phyloP scores from a whole-genome alignment of 2,329 filamentous ascomycete genomes.

The Aureobasidium lini region DNA sequence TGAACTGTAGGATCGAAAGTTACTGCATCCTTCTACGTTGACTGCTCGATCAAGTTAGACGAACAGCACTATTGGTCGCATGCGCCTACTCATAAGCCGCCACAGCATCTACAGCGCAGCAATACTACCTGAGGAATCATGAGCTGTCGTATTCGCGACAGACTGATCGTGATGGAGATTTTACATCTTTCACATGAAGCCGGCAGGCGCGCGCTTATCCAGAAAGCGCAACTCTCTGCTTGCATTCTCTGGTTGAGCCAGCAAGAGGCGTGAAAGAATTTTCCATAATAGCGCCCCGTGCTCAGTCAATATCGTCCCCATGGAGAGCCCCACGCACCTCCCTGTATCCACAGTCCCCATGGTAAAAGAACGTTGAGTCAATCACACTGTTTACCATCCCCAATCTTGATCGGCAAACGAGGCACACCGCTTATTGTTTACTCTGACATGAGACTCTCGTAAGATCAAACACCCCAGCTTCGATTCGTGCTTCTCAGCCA shows the following conservation, averaged over 20 bases:
- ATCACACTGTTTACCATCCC: neutral
- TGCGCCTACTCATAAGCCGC: neutral
- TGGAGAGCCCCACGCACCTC: constrained; percentile 10
- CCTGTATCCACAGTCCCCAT: neutral
- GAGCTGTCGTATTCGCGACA: neutral
- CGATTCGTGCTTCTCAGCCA: constrained; percentile 10
- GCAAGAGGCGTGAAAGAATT: constrained; percentile 1
- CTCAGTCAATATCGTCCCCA: neutral
- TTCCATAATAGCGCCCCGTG: neutral
- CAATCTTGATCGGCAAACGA: constrained; percentile 2
- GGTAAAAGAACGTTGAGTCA: constrained; percentile 2
- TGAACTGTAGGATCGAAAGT: constrained; percentile 3
- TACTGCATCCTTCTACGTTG: neutral
- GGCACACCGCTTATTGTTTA: constrained; percentile 6
- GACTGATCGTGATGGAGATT: neutral
- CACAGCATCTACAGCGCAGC: neutral
- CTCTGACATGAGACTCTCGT: neutral
- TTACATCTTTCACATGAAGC: neutral
- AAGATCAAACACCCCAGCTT: constrained; percentile 2
- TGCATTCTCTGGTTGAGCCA: neutral
- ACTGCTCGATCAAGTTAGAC: neutral
- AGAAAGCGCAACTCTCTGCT: neutral
- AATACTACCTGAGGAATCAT: neutral
- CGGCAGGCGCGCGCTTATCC: neutral
- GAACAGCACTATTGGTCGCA: constrained; percentile 1